phyloP scores from a whole-genome alignment of 164 flowering plant genomes.

The Stephania japonica region DNA sequence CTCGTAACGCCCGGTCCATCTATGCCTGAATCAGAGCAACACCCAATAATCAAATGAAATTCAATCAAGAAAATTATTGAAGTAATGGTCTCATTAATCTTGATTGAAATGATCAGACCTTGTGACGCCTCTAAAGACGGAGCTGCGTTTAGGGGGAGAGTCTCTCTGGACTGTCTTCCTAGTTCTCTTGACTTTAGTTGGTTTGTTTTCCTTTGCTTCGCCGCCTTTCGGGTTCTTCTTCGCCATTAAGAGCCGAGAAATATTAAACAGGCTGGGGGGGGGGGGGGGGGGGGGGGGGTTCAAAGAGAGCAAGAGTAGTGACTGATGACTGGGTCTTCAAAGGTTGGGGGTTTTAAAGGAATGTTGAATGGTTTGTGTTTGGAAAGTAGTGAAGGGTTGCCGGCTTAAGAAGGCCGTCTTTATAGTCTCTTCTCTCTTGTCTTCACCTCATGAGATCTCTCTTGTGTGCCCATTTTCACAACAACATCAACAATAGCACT shows the following conservation, averaged over 20 bases:
- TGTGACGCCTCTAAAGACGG: slow-evolving; percentile 81
- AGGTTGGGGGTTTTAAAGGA: slow-evolving; percentile 8
- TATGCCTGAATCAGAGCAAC: slow-evolving; percentile 45
- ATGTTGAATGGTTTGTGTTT: not conserved
- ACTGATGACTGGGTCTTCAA: slow-evolving; percentile 20
- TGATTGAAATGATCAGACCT: slow-evolving; percentile 36
- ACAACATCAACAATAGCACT: too few species aligned
- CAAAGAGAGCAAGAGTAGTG: not conserved
- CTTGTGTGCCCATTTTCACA: too few species aligned
- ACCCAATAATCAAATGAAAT: not conserved
- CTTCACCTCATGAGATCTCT: slow-evolving; percentile 11
- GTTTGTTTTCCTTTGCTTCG: not conserved
- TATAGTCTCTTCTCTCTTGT: slow-evolving; percentile 12
- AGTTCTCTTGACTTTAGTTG: slow-evolving; percentile 41
- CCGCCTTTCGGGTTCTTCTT: slow-evolving; percentile 21
- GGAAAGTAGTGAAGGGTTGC: not conserved
- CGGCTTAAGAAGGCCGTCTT: slow-evolving; percentile 11
- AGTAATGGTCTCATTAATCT: not conserved
- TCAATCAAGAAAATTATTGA: not conserved
- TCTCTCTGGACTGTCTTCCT: slow-evolving; percentile 71
- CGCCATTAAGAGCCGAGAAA: slow-evolving; percentile 25
- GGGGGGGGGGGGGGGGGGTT: too few species aligned
- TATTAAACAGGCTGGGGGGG: too few species aligned
- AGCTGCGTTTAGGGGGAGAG: slow-evolving; percentile 84
- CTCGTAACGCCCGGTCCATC: slow-evolving; percentile 92